These are phyloP conservation scores for Xylariaceae sp. DNA, from an alignment of 2,329 filamentous ascomycete species.

Conservation along the genomic window DNA sequence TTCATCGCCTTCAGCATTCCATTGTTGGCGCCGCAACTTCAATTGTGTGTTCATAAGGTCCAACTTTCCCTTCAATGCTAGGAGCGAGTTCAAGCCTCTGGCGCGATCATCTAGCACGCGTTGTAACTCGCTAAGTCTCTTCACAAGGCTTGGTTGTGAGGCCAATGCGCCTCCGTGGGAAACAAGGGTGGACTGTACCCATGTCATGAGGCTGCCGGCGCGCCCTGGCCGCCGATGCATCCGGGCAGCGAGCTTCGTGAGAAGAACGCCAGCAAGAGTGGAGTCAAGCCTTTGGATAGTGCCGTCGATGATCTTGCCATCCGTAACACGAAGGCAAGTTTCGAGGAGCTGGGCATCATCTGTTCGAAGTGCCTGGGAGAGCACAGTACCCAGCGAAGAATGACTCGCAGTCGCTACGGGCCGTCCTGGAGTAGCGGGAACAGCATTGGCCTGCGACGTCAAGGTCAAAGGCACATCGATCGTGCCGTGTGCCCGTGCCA, in stretches of 20 bases:
- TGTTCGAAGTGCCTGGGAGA: slow-evolving; percentile 86
- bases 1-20: slow-evolving; percentile 47
- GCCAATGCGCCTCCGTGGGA: slow-evolving; percentile 88
- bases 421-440: slow-evolving; percentile 41
- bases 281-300: slow-evolving; percentile 91
- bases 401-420: slow-evolving; percentile 60
- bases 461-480: slow-evolving; percentile 69
- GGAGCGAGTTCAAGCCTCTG: slow-evolving; percentile 71
- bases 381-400: slow-evolving; percentile 83
- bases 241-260: slow-evolving; percentile 79
- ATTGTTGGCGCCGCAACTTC: slow-evolving; percentile 67
- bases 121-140: slow-evolving; percentile 71
- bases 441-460: slow-evolving; percentile 35
- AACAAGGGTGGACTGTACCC: slow-evolving; percentile 93
- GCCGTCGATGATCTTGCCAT: slow-evolving; percentile 70
- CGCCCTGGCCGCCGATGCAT: slow-evolving; percentile 83
- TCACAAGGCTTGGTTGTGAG: slow-evolving; percentile 75
- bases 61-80: slow-evolving; percentile 89
- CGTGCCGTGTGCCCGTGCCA: slow-evolving; percentile 66
- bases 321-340: slow-evolving; percentile 78
- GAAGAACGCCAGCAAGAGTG: slow-evolving; percentile 68
- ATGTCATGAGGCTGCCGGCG: slow-evolving; percentile 84
- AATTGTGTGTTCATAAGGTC: slow-evolving; percentile 92
- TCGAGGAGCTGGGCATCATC: slow-evolving; percentile 88
- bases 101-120: slow-evolving; percentile 84